These are phyloP conservation scores for Conoideocrella luteorostrata DNA, from an alignment of 2,329 filamentous ascomycete genomes.

Conservation along the genomic window DNA sequence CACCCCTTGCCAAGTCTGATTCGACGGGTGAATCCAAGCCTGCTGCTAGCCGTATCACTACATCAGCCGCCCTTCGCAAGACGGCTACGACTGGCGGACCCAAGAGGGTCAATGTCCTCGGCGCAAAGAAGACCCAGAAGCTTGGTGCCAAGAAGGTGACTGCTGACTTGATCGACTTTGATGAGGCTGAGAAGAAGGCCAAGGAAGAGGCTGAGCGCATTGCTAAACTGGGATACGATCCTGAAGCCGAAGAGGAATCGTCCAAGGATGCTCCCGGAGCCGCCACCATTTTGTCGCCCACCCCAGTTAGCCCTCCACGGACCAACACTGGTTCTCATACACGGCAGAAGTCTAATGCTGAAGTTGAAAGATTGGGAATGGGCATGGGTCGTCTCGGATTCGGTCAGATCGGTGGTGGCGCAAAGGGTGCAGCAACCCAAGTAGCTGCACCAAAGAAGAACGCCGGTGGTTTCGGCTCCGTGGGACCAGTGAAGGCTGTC, in stretches of 20 bases:
- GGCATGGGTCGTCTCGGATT: constrained; percentile 80
- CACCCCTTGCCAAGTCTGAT: constrained; percentile 65
- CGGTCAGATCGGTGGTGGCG: constrained; percentile 70
- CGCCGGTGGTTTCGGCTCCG: constrained; percentile 79
- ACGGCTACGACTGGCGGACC: constrained; percentile 55
- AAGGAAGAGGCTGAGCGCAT: constrained; percentile 96
- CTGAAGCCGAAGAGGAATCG: constrained; percentile 68
- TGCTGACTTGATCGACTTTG: constrained; percentile 81
- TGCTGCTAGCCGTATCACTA: constrained; percentile 64
- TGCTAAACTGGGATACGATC: constrained; percentile 91
- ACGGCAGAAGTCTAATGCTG: constrained; percentile 61
- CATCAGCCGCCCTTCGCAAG: constrained; percentile 79
- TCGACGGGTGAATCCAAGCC: constrained; percentile 49
- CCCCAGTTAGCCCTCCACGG: constrained; percentile 62
- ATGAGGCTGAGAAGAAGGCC: constrained; percentile 93
- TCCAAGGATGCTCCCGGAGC: constrained; percentile 44
- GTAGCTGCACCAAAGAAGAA: constrained; percentile 62
- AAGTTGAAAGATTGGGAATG: constrained; percentile 87
- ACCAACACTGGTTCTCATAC: constrained; percentile 50
- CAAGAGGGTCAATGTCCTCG: constrained; percentile 79
- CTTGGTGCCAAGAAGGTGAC: constrained; percentile 89
- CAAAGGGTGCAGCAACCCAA: constrained; percentile 47
- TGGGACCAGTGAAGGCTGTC: constrained; percentile 65
- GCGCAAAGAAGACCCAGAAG: constrained; percentile 77
- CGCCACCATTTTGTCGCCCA: constrained; percentile 62